Base-by-base conservation (phyloP, 1,284 basidiomycete genomes). In the Rhodotorula glutinis region DNA sequence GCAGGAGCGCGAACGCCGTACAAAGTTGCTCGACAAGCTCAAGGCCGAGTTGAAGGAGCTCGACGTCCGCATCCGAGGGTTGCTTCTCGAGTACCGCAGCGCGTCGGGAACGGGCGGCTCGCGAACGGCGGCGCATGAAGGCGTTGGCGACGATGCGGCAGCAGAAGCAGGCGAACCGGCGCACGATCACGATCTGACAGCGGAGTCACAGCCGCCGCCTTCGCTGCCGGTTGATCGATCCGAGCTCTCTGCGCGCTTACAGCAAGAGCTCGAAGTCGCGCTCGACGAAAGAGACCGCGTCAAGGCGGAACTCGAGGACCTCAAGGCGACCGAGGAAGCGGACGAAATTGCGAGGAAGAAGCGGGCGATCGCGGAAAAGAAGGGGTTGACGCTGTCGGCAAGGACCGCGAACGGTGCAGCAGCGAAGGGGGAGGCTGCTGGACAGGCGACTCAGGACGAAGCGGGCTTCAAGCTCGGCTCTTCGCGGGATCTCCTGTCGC, bases 41-140 rank as follows among this genome's bases (percentile, higher is more conserved):
- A 59, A 65, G n/a, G 57, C 19, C 23, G 13, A 19, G 55, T 54
- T 66, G 55, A 69, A 66, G 62, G 64, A 58, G 40, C 53, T 68
- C 43, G 66, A 68, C 23, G 53, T 47, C 14, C 38, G 44, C 21
- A 64, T 68, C 33, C 51, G 63, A 14, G 56, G 23, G 25, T 47
- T 64, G 27, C 27, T 68, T 10, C 66, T 68, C 62, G 63, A 68
- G 56, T 68, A 68, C 41, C 53, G 66, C 57, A 29, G n/a, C 43
- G 27, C 49, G 8, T 43, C 55, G 8, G 59, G 38, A 30, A 19
- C 55, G 14, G 59, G 57, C 29, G 62, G 62, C 8, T 16, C 62
- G 40, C 5, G 43, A 46, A 17, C 40, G 51, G 30, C 56, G 46
- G 25, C n/a, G 41, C 23, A 55, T 41, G 44, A 5, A 21, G 30